Conservation (phyloP, 768 basidiomycete genomes). For the Tricholoma bakamatsutake region DNA sequence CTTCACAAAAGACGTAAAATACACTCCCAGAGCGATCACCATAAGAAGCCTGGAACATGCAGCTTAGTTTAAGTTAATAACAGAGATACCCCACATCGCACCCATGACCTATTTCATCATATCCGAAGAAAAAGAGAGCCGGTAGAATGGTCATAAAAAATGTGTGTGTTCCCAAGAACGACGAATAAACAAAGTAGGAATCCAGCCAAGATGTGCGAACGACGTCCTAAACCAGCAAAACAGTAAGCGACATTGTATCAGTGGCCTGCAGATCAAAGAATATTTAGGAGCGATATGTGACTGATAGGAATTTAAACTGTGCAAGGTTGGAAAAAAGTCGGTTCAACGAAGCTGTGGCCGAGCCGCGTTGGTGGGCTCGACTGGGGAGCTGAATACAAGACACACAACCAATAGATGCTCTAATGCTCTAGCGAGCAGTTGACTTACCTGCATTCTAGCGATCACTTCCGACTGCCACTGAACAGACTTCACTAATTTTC, state of each 20-base stretch:
- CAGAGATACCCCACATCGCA: constrained; percentile 28
- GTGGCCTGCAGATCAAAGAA: background rate
- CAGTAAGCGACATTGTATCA: background rate
- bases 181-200: constrained; percentile 78
- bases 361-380: background rate
- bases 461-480: constrained; percentile 54
- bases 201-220: constrained; percentile 68
- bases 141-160: constrained; percentile 94
- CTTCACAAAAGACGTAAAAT: constrained; percentile 81
- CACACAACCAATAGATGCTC: background rate
- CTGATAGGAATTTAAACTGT: no score
- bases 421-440: no score
- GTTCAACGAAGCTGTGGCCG: background rate
- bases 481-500: constrained; percentile 46
- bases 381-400: background rate
- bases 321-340: background rate
- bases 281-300: no score
- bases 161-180: constrained; percentile 76
- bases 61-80: background rate
- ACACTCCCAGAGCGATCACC: constrained; percentile 75
- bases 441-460: constrained; percentile 60
- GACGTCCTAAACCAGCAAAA: constrained; percentile 28
- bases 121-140: constrained; percentile 84
- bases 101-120: constrained; percentile 66
- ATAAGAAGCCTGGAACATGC: constrained; percentile 47